These are phyloP conservation scores for Agaricus sinodeliciosus DNA, from an alignment of 768 basidiomycete genomes.

Conservation along the genomic window DNA sequence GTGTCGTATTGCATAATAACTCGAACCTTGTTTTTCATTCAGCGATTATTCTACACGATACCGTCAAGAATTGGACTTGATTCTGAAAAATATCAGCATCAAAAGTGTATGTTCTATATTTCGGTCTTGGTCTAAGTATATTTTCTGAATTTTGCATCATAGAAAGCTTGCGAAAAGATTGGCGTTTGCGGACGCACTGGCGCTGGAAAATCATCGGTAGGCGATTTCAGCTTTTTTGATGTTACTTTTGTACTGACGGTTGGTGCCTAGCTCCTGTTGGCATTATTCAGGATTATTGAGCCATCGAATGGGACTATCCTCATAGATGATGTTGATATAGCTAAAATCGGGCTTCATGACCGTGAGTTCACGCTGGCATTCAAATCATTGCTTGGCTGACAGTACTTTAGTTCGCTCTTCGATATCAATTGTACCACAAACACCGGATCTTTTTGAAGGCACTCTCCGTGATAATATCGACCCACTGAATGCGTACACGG, in stretches of 20 bases:
- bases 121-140: neutral
- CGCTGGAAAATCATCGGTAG: slow-evolving; percentile 69
- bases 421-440: slow-evolving; percentile 86
- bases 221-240: slow-evolving; percentile 11
- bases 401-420: slow-evolving; percentile 57
- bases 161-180: slow-evolving; percentile 78
- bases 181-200: slow-evolving; percentile 89
- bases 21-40: neutral
- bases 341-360: slow-evolving; percentile 68
- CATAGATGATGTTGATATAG: slow-evolving; percentile 74
- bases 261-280: slow-evolving; percentile 46
- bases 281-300: slow-evolving; percentile 75
- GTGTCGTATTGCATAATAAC: neutral
- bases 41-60: slow-evolving; percentile 76
- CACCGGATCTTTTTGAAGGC: slow-evolving; percentile 63
- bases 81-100: slow-evolving; percentile 71
- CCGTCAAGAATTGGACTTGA: slow-evolving; percentile 71
- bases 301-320: slow-evolving; percentile 57
- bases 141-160: neutral
- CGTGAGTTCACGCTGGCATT: slow-evolving; percentile 28
- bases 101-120: slow-evolving; percentile 43
- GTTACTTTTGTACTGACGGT: neutral
- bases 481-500: slow-evolving; percentile 66
- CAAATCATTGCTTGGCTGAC: neutral
- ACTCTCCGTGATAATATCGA: slow-evolving; percentile 85